phyloP scores from a whole-genome alignment of 441 rosid genomes.

The Lepidium campestre region DNA sequence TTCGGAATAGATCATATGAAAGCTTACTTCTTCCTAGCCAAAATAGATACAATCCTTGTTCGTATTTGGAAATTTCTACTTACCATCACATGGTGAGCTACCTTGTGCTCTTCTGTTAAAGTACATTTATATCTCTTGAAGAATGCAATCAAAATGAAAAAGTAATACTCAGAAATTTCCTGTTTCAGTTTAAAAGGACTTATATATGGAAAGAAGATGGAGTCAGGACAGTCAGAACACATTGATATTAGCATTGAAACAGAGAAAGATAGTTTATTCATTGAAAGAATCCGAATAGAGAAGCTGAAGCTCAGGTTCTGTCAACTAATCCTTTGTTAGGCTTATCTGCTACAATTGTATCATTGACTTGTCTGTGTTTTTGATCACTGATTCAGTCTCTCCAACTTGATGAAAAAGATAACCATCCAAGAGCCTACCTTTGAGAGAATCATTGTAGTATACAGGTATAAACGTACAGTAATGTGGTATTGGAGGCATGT shows the following conservation, averaged over 20 bases:
- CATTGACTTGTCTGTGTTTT: background rate
- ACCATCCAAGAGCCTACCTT: slow-evolving; percentile 88
- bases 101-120: background rate
- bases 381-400: slow-evolving; percentile 34
- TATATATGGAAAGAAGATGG: slow-evolving; percentile 35
- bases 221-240: slow-evolving; percentile 19
- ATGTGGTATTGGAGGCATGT: background rate
- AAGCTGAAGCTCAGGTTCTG: slow-evolving; percentile 60
- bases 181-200: slow-evolving; percentile 39
- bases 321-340: background rate
- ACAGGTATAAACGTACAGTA: slow-evolving; percentile 43
- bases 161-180: background rate
- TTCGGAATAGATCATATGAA: slow-evolving; percentile 67
- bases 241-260: slow-evolving; percentile 38
- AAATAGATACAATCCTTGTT: slow-evolving; percentile 48
- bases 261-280: slow-evolving; percentile 38
- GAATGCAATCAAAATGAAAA: background rate
- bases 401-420: slow-evolving; percentile 49
- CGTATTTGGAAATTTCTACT: slow-evolving; percentile 48
- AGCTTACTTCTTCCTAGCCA: slow-evolving; percentile 53
- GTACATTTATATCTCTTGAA: background rate
- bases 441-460: slow-evolving; percentile 73
- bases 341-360: background rate
- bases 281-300: slow-evolving; percentile 69
- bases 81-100: slow-evolving; percentile 46